Percentiles rank a stretch among this genome's conserved stretches.
These are phyloP conservation scores for Blastosporella zonata DNA, from an alignment of 1,284 basidiomycete genomes.

Conservation along the genomic window DNA sequence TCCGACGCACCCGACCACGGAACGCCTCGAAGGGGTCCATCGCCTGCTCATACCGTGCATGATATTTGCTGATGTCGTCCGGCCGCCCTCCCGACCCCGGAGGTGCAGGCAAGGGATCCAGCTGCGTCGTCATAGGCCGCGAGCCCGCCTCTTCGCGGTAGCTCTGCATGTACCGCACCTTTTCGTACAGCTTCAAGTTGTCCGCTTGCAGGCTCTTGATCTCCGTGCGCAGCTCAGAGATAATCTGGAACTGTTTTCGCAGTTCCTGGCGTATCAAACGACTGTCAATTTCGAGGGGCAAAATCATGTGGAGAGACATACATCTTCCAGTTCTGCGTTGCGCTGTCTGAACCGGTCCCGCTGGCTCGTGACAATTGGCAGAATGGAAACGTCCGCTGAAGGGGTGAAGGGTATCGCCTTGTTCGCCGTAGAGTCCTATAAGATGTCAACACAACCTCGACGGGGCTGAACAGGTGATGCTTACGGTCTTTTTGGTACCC, in stretches of 20 bases:
- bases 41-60: constrained; percentile 88
- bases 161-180: constrained; percentile 94
- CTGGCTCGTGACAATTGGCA: constrained; percentile 96
- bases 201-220: constrained; percentile 87
- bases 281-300: not conserved
- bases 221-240: constrained; percentile 87
- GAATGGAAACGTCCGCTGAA: constrained; percentile 84
- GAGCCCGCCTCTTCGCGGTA: constrained; percentile 72
- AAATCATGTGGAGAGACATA: constrained; percentile 23
- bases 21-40: constrained; percentile 99
- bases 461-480: constrained; percentile 9
- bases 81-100: constrained; percentile 26
- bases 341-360: constrained; percentile 93
- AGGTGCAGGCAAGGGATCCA: constrained; percentile 63
- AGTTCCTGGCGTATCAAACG: constrained; percentile 63
- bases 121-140: constrained; percentile 53
- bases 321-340: constrained; percentile 96
- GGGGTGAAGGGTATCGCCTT: constrained; percentile 65
- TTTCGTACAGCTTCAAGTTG: constrained; percentile 94
- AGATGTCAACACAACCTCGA: constrained; percentile 3
- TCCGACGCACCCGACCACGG: constrained; percentile 72
- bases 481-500: constrained; percentile 49
- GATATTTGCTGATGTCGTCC: constrained; percentile 87
- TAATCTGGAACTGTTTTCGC: constrained; percentile 89
- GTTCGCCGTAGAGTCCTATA: constrained; percentile 42